Conservation (phyloP, 2,329 filamentous ascomycete genomes). For the Ascochyta pisi region DNA sequence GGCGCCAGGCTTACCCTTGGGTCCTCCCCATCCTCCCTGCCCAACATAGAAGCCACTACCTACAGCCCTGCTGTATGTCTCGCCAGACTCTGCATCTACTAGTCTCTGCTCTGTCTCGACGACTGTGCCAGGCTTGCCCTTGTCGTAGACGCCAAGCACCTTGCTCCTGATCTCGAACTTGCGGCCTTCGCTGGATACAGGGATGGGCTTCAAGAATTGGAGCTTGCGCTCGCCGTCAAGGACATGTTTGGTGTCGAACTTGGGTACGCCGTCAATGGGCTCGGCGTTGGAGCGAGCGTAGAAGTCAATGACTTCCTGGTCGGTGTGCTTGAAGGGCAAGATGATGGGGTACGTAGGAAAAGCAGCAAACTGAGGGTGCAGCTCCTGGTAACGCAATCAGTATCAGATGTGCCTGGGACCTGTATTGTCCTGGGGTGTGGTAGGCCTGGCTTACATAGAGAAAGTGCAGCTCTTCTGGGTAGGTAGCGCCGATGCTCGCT, state of each 20-base stretch:
- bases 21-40: conserved; percentile 85
- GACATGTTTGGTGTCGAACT: conserved; percentile 75
- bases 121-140: conserved; percentile 82
- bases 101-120: conserved; percentile 80
- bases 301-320: conserved; percentile 83
- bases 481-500: conserved; percentile 81
- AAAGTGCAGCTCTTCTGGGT: conserved; percentile 86
- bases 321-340: conserved; percentile 80
- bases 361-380: conserved; percentile 83
- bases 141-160: conserved; percentile 87
- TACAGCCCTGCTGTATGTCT: conserved; percentile 73
- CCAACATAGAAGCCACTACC: conserved; percentile 80
- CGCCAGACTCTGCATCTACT: conserved; percentile 71
- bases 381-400: conserved; percentile 64
- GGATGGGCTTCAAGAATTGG: conserved; percentile 77
- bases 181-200: conserved; percentile 71
- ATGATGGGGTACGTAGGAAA: conserved; percentile 90
- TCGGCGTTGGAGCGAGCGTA: conserved; percentile 72
- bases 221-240: conserved; percentile 86
- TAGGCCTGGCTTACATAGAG: conserved; percentile 72
- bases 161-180: conserved; percentile 79
- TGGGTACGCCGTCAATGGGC: conserved; percentile 77
- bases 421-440: neutral
- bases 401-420: neutral
- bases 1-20: conserved; percentile 70